Conservation (phyloP, 257 asterid species). For the Capsicum chinense region DNA sequence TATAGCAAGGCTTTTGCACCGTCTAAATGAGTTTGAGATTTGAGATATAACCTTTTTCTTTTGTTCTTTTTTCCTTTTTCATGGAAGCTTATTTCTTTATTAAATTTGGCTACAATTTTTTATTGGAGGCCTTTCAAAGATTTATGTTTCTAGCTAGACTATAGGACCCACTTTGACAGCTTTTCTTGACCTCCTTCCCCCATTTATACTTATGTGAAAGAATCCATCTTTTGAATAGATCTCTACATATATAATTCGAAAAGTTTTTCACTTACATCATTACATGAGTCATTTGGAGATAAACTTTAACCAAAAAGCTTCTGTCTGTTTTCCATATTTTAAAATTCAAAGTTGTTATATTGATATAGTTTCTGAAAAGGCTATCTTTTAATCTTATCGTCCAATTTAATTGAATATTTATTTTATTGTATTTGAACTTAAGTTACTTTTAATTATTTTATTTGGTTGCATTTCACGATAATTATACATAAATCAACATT, state of each 20-base stretch:
- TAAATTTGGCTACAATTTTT: neutral
- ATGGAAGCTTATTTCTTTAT: neutral
- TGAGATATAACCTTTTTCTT: neutral
- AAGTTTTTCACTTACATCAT: neutral
- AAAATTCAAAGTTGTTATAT: neutral
- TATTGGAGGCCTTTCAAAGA: neutral
- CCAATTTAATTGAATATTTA: neutral
- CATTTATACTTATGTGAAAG: neutral
- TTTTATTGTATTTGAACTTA: neutral
- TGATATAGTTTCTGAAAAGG: neutral
- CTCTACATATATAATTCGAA: neutral
- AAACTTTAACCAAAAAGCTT: neutral
- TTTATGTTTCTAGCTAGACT: neutral
- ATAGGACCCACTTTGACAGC: constrained; percentile 2
- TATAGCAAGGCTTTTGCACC: neutral
- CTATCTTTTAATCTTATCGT: neutral
- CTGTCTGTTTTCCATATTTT: neutral
- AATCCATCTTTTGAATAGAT: neutral
- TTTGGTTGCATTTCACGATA: neutral
- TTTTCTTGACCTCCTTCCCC: neutral
- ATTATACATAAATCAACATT: neutral
- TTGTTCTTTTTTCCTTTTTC: neutral
- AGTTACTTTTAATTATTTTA: neutral
- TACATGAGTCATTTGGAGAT: neutral
- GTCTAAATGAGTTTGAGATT: neutral